phyloP scores from a whole-genome alignment of 495 filamentous ascomycete genomes.

The Pyronema omphalodes region DNA sequence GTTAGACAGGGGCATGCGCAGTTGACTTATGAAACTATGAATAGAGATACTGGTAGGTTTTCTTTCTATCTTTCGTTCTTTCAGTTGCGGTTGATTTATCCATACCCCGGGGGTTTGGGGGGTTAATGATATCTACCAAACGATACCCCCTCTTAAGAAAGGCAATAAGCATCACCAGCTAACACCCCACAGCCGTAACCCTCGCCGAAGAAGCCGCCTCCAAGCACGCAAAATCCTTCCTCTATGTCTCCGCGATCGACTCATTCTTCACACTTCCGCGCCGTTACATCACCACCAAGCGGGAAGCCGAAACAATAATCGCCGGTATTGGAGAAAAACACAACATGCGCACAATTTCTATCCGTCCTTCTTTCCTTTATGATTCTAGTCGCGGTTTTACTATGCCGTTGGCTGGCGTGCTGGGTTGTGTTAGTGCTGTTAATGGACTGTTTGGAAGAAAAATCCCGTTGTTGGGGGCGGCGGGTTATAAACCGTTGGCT shows the following conservation, averaged over 20 bases:
- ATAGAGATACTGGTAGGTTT: constrained; percentile 55
- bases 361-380: constrained; percentile 76
- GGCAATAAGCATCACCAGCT: too few species aligned
- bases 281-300: constrained; percentile 80
- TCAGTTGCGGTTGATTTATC: too few species aligned
- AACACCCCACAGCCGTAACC: constrained; percentile 36
- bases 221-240: constrained; percentile 50
- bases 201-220: constrained; percentile 68
- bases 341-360: constrained; percentile 56
- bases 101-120: too few species aligned
- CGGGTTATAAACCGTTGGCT: constrained; percentile 67
- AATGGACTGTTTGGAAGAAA: constrained; percentile 57
- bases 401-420: constrained; percentile 58
- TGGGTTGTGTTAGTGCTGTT: constrained; percentile 46
- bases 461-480: constrained; percentile 59
- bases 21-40: constrained; percentile 94
- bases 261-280: constrained; percentile 65
- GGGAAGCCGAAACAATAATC: constrained; percentile 74
- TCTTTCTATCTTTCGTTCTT: too few species aligned
- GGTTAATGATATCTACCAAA: neutral
- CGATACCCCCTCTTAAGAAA: neutral
- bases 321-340: constrained; percentile 40
- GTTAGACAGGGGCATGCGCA: constrained; percentile 33
- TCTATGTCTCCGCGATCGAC: constrained; percentile 73
- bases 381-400: constrained; percentile 68